Percentiles rank a stretch among this genome's conserved stretches.
These are phyloP conservation scores for Aspergillus cristatus DNA, from an alignment of 495 filamentous ascomycete genomes.

Conservation along the genomic window DNA sequence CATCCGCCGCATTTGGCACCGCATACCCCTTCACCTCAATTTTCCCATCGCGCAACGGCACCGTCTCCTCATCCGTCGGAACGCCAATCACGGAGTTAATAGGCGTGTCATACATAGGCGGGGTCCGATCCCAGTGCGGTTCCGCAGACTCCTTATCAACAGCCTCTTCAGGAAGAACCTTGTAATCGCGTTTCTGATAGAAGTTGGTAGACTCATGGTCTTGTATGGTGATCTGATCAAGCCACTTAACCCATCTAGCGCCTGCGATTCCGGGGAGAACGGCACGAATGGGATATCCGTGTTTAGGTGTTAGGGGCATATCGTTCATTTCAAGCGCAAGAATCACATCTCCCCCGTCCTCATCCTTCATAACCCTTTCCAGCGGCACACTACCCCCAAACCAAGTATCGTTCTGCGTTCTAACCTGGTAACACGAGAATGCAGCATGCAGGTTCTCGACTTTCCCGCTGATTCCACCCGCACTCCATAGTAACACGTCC, in stretches of 20 bases:
- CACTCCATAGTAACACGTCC: conserved; percentile 42
- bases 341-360: conserved; percentile 39
- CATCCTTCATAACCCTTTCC: conserved; percentile 33
- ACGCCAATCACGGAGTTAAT: conserved; percentile 49
- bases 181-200: conserved; percentile 58
- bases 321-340: conserved; percentile 56
- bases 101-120: conserved; percentile 52
- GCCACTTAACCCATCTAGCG: conserved; percentile 58
- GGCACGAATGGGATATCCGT: conserved; percentile 52
- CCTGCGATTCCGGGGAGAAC: conserved; percentile 54
- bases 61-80: conserved; percentile 31
- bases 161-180: conserved; percentile 49
- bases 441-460: conserved; percentile 33
- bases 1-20: conserved; percentile 41
- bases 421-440: conserved; percentile 43
- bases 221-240: conserved; percentile 48
- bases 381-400: conserved; percentile 48
- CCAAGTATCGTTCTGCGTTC: conserved; percentile 45
- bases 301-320: conserved; percentile 42
- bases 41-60: conserved; percentile 18
- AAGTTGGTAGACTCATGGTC: conserved; percentile 48
- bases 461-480: conserved; percentile 13
- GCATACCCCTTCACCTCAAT: conserved; percentile 49
- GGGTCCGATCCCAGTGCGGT: conserved; percentile 43
- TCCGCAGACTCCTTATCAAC: conserved; percentile 41